A percentile compares a stretch with the other conserved stretches of the same genome.
phyloP scores from a whole-genome alignment of 2,329 filamentous ascomycete species.

The Metarhizium guizhouense region DNA sequence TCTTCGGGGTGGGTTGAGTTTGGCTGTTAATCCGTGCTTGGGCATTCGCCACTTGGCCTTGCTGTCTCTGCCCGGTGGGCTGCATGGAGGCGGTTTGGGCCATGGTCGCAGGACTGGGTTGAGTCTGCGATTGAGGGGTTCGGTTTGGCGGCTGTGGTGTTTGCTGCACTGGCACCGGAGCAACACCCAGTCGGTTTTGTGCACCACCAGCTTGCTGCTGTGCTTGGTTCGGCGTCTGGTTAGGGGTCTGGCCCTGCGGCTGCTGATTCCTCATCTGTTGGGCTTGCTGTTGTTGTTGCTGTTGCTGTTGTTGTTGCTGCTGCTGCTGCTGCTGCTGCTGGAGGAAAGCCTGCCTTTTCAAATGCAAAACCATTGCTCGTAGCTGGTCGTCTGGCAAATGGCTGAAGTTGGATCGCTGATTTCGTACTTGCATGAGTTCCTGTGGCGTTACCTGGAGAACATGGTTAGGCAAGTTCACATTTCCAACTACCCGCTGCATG shows the following conservation, averaged over 20 bases:
- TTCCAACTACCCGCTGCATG: conserved; percentile 16
- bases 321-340: conserved; percentile 19
- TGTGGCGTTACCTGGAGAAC: conserved; percentile 23
- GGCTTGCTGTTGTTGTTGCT: conserved; percentile 17
- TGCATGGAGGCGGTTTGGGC: conserved; percentile 28
- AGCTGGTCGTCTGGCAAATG: conserved; percentile 25
- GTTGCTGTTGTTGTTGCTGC: conserved; percentile 19
- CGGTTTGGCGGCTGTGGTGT: conserved; percentile 41
- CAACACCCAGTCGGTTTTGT: conserved; percentile 4
- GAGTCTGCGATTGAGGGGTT: conserved; percentile 27
- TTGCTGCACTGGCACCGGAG: conserved; percentile 28
- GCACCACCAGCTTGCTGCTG: conserved; percentile 10
- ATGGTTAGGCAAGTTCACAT: conserved; percentile 17
- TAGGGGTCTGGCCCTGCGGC: conserved; percentile 12
- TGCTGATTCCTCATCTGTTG: conserved; percentile 11
- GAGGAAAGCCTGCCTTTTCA: conserved; percentile 24
- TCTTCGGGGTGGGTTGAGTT: conserved; percentile 25
- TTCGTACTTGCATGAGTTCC: conserved; percentile 24
- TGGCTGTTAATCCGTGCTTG: conserved; percentile 16
- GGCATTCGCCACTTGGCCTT: conserved; percentile 15
- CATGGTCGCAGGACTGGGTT: conserved; percentile 32
- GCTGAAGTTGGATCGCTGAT: conserved; percentile 14
- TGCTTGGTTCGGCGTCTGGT: conserved; percentile 9
- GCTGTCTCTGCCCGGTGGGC: conserved; percentile 19
- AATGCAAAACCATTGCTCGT: conserved; percentile 19